Evolutionary conservation across 192 early-diverging fungal species (phyloP), one percentile per base, ranked within the genome.

Genomic region (Rhizoclosmatium globosum): DNA sequence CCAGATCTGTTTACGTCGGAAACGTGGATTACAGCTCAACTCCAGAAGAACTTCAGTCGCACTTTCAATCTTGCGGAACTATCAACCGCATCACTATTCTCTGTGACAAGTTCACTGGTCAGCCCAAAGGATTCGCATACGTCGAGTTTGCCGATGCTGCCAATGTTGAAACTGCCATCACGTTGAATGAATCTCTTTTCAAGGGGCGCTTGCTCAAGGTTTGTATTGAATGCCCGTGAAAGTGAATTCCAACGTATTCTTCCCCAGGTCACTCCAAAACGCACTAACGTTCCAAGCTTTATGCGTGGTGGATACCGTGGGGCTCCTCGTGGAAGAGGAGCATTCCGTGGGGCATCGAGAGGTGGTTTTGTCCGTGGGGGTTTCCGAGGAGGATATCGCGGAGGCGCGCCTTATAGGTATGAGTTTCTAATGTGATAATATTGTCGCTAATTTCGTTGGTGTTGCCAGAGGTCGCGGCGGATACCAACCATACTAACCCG

Each of bases 51-150:
- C 87, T 99, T 45, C 96, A 98, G 82, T 92, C 91, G 45, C 96
- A 97, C 79, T 99, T 99, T 76, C 93, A 96, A 83, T 89, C 94
- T 6, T 97, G 96, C 83, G 97, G 98, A 21, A 92, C 92, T 21
- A 97, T 99, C 82, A 99, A 97, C 82, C 90, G 98, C 39, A 95
- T 98, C 7, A 99, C 97, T 13, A 98, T 98, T 74, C 82, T 97
- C 56, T 96, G 95, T 79, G 94, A 99, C 86, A 96, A 96, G 82
- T 94, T 86, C 79, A 98, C 95, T 23, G 95, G 95, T 17, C 84
- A 86, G 76, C 85, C 82, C 11, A 83, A 84, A 68, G 83, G 81
- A 38, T 98, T 92, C 76, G 98, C 96, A 4, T 99, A 98, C 76
- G 90, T 99, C 4, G 98, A 99, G 83, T 99, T 99, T 92, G 94